Conservation (phyloP, 148 eudicot species). For the Dysphania ambrosioides region DNA sequence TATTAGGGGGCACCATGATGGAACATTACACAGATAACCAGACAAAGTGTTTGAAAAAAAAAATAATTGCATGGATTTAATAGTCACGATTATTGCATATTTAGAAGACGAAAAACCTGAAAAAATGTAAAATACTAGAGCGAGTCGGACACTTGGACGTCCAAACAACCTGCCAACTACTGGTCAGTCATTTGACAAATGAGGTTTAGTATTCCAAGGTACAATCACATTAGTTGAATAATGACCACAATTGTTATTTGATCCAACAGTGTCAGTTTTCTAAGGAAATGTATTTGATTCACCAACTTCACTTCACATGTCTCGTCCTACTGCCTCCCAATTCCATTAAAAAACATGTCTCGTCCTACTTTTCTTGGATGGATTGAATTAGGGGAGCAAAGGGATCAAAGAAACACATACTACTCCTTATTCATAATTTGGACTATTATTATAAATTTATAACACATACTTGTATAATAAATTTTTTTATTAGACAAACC, state of each 20-base stretch:
- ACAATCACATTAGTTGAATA: slow-evolving; percentile 9
- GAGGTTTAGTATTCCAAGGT: slow-evolving; percentile 7
- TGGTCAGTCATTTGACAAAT: not conserved
- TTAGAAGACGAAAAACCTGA: not conserved
- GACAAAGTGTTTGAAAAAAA: not conserved
- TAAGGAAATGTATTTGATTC: not conserved
- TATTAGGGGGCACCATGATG: no score
- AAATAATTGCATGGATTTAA: no score
- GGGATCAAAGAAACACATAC: not conserved
- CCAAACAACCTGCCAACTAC: not conserved
- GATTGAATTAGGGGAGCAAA: not conserved
- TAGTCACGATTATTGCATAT: no score
- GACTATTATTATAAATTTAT: no score
- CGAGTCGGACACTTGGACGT: not conserved
- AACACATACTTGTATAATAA: no score
- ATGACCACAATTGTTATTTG: slow-evolving; percentile 3
- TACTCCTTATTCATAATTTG: not conserved
- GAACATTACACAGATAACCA: not conserved
- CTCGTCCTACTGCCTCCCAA: not conserved
- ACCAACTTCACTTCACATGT: not conserved
- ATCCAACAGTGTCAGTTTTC: slow-evolving; percentile 2
- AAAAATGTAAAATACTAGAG: no score
- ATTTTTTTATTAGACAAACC: no score
- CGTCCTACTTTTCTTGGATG: not conserved
- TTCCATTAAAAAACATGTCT: no score